phyloP scores from a whole-genome alignment of 768 basidiomycete genomes.

The Termitomyces titanicus region DNA sequence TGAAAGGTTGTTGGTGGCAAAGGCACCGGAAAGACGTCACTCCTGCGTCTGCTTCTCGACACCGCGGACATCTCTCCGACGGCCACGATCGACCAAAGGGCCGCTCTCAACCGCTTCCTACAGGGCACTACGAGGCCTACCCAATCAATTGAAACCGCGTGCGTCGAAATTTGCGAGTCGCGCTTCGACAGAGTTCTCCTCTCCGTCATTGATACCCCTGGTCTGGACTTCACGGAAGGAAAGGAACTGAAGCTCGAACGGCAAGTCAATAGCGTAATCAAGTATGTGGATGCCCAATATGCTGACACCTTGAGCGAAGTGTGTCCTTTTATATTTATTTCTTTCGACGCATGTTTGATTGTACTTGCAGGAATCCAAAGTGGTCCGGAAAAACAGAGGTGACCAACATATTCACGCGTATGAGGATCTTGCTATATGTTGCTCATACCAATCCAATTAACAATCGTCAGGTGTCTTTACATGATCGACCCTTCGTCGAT shows the following conservation, averaged over 20 bases:
- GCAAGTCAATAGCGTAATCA: constrained; percentile 70
- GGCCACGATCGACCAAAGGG: constrained; percentile 72
- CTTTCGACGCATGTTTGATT: not conserved
- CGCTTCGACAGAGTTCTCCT: constrained; percentile 75
- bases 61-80: constrained; percentile 80
- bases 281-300: constrained; percentile 77
- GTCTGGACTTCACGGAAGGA: constrained; percentile 71
- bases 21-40: constrained; percentile 83
- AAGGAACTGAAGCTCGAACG: constrained; percentile 76
- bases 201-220: constrained; percentile 84
- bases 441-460: constrained; percentile 8
- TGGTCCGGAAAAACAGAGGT: constrained; percentile 80
- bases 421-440: constrained; percentile 24
- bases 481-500: constrained; percentile 78
- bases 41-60: constrained; percentile 75
- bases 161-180: constrained; percentile 81
- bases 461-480: constrained; percentile 66
- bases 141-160: constrained; percentile 59
- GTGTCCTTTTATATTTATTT: constrained; percentile 17
- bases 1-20: constrained; percentile 74
- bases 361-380: constrained; percentile 72
- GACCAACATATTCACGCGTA: constrained; percentile 90
- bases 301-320: constrained; percentile 89
- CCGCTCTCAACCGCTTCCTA: constrained; percentile 61
- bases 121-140: constrained; percentile 60